Evolutionary conservation across 1,284 basidiomycete species (phyloP).

Genomic region (Thelephora terrestris): DNA sequence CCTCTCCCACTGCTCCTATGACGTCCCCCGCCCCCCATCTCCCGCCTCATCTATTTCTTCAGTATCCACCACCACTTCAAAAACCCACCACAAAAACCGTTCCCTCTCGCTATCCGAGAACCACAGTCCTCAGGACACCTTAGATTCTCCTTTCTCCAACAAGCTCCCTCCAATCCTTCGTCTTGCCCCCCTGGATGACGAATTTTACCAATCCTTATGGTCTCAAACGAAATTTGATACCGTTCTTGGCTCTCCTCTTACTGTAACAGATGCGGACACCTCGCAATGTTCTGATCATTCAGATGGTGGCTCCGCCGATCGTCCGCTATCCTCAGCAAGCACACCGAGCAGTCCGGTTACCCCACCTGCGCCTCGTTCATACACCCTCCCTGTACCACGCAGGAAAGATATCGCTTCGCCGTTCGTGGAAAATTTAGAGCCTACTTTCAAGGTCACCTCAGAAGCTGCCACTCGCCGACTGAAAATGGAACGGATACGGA

Average conservation of each 20-base stretch:
- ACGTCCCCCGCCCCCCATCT: conserved; percentile 10
- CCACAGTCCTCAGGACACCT: conserved; percentile 8
- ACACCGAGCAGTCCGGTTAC: not conserved
- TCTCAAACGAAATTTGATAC: conserved; percentile 12
- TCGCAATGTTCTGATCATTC: too few relatives aligned
- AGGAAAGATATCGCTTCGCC: conserved; percentile 5
- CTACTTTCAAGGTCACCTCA: conserved; percentile 31
- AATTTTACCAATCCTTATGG: not conserved
- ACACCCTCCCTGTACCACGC: conserved; percentile 18
- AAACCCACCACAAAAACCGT: conserved; percentile 8
- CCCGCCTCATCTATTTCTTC: conserved; percentile 8
- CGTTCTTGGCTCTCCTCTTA: conserved; percentile 15
- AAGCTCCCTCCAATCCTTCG: conserved; percentile 16
- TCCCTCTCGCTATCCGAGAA: not conserved
- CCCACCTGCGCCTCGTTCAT: not conserved
- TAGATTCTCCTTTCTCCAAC: conserved; percentile 12
- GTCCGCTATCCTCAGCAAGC: too few relatives aligned
- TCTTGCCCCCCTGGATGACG: conserved; percentile 8
- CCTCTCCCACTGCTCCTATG: conserved; percentile 7
- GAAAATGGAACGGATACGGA: conserved; percentile 51
- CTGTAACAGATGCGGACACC: too few relatives aligned
- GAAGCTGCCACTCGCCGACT: conserved; percentile 30
- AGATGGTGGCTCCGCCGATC: too few relatives aligned
- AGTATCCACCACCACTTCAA: conserved; percentile 17
- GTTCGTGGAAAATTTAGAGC: conserved; percentile 15